Evolutionary conservation across 2,329 filamentous ascomycete genomes (phyloP), one percentile per base, ranked within the genome.

Genomic region (Myriosclerotinia duriaeana): DNA sequence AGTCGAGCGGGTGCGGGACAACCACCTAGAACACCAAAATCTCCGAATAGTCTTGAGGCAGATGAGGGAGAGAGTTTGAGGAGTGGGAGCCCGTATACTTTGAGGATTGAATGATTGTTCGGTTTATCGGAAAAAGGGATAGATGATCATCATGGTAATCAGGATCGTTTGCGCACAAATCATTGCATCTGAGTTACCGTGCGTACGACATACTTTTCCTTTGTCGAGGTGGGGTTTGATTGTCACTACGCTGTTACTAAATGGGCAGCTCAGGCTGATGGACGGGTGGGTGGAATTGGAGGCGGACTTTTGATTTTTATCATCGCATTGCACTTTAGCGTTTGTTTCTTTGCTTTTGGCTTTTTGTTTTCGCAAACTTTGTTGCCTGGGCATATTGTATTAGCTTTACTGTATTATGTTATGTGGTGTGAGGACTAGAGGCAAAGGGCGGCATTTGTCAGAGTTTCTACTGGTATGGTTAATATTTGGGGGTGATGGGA

Each of bases 71-170:
- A 56, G 9, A 70, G 66, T n/a, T 55, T 69, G 36, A 68, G 73
- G 40, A 71, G 68, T 59, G 68, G 55, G 1, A 73, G 71, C 67
- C 67, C 72, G 5, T 72, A 73, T 52, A 69, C 70, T 26, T 58
- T 74, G 63, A 71, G 70, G 62, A 69, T 73, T 52, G 68, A 70
- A 36, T 70, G 63, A 71, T 40, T 46, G 42, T 15, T 36, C 1
- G 5, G 22, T 17, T 26, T 15, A 22, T 52, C 3, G 11, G 15
- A 36, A 36, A 22, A 11, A 5, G 14, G 5, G 44, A 6, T n/a
- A n/a, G 44, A 30, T 12, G 30, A 22, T 8, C 11, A 26, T 26
- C 3, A 26, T 26, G 11, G n/a, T 48, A 7, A 15, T 60, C 36
- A 40, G 14, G 17, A 60, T 59, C 9, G 6, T 22, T 22, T 50